Percentiles rank a stretch among this genome's conserved stretches.
phyloP scores from a whole-genome alignment of 345 rosid species.

The Lumnitzera racemosa region DNA sequence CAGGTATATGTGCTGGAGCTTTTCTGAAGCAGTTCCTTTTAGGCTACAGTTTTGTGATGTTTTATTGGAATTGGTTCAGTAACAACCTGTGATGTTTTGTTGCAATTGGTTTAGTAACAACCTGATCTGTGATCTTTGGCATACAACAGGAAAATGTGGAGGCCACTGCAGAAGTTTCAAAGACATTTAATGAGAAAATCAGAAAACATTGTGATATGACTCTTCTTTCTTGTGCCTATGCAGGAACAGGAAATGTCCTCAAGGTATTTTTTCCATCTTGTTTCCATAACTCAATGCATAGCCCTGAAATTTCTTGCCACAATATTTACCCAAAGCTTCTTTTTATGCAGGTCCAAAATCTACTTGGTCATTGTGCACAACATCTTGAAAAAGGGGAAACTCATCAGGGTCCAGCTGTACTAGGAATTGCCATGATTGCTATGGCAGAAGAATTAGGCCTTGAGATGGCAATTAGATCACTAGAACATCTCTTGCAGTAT shows the following conservation, averaged over 20 bases:
- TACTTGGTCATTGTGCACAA: slow-evolving; percentile 80
- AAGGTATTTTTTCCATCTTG: slow-evolving; percentile 46
- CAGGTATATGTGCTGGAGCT: slow-evolving; percentile 41
- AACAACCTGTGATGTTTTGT: no score
- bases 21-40: neutral
- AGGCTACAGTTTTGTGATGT: no score
- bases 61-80: no score
- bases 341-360: slow-evolving; percentile 68
- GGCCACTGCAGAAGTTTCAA: slow-evolving; percentile 94
- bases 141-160: slow-evolving; percentile 71
- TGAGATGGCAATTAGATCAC: slow-evolving; percentile 92
- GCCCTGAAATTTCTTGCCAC: neutral
- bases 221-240: slow-evolving; percentile 93
- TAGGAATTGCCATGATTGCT: slow-evolving; percentile 97
- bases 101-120: no score
- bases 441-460: slow-evolving; percentile 98
- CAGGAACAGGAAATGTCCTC: slow-evolving; percentile 95
- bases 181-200: slow-evolving; percentile 87
- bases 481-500: slow-evolving; percentile 90
- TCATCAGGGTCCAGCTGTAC: slow-evolving; percentile 93
- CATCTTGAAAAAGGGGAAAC: slow-evolving; percentile 83
- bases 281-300: neutral
- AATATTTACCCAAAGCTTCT: slow-evolving; percentile 9
- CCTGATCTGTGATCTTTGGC: neutral
- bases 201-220: slow-evolving; percentile 88